phyloP scores from a whole-genome alignment of 139 green algal species.

The Gonium pectorale region DNA sequence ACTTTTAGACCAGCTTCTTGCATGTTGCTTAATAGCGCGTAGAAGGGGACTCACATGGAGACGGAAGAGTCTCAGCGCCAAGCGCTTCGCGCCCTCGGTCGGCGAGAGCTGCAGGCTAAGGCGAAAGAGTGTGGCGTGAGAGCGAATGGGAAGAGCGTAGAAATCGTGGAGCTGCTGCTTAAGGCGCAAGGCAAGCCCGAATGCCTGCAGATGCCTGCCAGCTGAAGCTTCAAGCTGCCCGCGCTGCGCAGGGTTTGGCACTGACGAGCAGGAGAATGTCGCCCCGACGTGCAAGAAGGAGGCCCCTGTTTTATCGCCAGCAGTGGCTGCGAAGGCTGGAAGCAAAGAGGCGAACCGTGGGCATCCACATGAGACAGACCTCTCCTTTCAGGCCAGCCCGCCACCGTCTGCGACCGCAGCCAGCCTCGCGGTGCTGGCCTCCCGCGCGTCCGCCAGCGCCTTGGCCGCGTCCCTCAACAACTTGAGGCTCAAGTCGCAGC shows the following conservation, averaged over 20 bases:
- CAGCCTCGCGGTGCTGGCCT: background rate
- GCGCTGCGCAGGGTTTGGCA: no score
- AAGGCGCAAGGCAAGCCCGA: background rate
- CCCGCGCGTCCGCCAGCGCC: background rate
- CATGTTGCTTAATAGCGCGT: no score
- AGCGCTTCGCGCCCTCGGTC: background rate
- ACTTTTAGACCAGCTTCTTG: no score
- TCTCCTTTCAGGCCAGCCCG: background rate
- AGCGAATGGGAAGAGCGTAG: background rate
- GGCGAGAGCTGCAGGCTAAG: background rate
- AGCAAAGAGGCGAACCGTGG: background rate
- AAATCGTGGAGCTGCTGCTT: background rate
- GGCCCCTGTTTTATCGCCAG: no score
- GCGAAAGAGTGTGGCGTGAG: constrained; percentile 4
- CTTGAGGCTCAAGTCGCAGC: background rate
- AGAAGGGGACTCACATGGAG: no score
- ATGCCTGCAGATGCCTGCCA: no score
- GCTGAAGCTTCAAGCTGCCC: no score
- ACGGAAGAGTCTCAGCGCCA: no score
- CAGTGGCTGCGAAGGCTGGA: background rate
- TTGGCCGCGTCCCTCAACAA: background rate
- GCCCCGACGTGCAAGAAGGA: no score
- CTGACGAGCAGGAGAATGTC: no score
- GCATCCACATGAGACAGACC: no score
- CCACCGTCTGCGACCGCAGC: background rate